A percentile compares a stretch with the other conserved stretches of the same genome.
Conservation (phyloP, 257 asterid genomes). For the Solanum etuberosum region DNA sequence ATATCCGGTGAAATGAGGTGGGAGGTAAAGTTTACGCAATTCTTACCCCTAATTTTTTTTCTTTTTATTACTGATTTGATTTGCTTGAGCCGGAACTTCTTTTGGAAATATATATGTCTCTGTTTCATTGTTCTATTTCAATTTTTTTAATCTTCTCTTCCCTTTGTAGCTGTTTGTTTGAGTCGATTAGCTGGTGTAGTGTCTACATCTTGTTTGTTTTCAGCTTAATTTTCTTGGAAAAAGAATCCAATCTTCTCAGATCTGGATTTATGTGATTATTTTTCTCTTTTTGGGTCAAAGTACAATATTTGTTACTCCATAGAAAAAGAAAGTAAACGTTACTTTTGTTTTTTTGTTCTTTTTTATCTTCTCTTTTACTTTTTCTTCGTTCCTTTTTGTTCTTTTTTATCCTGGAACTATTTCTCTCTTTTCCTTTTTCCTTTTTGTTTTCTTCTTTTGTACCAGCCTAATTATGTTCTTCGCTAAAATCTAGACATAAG, state of each 20-base stretch:
- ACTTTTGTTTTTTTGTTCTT: conserved; percentile 21
- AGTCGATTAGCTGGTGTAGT: neutral
- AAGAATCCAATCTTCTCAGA: conserved; percentile 33
- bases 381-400: neutral
- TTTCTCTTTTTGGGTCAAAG: neutral
- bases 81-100: neutral
- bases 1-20: neutral
- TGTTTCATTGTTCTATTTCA: neutral
- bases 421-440: neutral
- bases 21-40: neutral
- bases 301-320: neutral
- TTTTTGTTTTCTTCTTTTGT: neutral
- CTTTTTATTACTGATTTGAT: neutral
- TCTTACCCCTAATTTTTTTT: neutral
- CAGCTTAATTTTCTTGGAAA: conserved; percentile 2
- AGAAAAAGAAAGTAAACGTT: conserved; percentile 17
- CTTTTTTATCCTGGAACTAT: conserved; percentile 9
- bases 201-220: conserved; percentile 4
- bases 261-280: conserved; percentile 25
- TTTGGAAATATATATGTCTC: neutral
- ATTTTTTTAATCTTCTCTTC: neutral
- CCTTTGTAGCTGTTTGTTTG: neutral
- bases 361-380: neutral
- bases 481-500: neutral
- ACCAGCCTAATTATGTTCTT: neutral